These are phyloP conservation scores for Fusarium veterinarium DNA, from an alignment of 2,329 filamentous ascomycete genomes.

Conservation along the genomic window DNA sequence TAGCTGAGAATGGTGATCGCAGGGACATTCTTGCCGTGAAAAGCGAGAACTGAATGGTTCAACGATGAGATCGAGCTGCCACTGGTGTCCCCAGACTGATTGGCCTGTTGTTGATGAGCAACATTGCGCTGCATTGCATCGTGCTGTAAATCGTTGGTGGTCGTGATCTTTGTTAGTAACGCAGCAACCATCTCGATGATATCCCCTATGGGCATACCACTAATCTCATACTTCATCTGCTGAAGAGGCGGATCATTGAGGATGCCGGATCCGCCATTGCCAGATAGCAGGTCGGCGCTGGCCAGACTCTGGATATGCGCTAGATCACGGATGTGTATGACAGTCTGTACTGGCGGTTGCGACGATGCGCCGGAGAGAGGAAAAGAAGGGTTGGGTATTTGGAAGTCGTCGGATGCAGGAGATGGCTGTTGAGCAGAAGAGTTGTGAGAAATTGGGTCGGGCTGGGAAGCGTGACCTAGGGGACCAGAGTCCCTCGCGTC, in stretches of 20 bases:
- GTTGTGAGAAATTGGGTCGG: conserved; percentile 32
- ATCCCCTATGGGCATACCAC: conserved; percentile 95
- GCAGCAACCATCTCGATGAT: conserved; percentile 99
- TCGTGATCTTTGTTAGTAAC: conserved; percentile 94
- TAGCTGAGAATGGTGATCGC: conserved; percentile 98
- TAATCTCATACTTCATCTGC: conserved; percentile 87
- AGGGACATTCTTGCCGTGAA: conserved; percentile 97
- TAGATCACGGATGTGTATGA: conserved; percentile 86
- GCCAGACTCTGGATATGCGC: conserved; percentile 92
- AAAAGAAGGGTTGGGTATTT: conserved; percentile 53
- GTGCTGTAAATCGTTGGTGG: conserved; percentile 94
- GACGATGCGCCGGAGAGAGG: conserved; percentile 46
- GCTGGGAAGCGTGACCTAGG: conserved; percentile 41
- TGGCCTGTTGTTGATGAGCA: conserved; percentile 67
- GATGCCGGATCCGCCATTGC: conserved; percentile 57
- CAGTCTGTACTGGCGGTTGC: conserved; percentile 55
- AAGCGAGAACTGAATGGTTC: conserved; percentile 82
- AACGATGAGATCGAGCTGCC: conserved; percentile 69
- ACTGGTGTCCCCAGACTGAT: conserved; percentile 56
- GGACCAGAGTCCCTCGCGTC: conserved; percentile 48
- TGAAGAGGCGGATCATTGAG: conserved; percentile 63
- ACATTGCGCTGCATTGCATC: conserved; percentile 84
- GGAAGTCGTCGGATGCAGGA: conserved; percentile 52
- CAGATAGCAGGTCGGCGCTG: conserved; percentile 76
- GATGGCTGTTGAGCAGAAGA: conserved; percentile 49